Evolutionary conservation across 805 yeast species (phyloP).

Genomic region (Millerago galiae): DNA sequence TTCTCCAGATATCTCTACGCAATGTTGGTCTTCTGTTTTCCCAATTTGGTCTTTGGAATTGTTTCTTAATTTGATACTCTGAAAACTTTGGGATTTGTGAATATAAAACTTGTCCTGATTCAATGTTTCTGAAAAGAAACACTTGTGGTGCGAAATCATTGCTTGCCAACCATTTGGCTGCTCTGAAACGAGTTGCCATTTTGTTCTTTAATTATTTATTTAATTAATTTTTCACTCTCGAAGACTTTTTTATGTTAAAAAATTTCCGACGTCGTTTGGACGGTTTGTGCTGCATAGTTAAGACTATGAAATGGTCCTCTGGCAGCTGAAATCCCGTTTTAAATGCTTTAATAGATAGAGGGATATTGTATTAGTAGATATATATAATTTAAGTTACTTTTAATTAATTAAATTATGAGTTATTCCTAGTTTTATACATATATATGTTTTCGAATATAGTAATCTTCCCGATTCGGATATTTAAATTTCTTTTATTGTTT

Average conservation of each 20-base stretch:
- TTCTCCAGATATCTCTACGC: constrained; percentile 85
- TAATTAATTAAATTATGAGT: no score
- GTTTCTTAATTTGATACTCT: constrained; percentile 38
- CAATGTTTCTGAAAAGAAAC: constrained; percentile 75
- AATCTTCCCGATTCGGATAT: no score
- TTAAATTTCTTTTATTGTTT: no score
- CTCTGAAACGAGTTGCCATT: constrained; percentile 37
- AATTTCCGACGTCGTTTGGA: not conserved
- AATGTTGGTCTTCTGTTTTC: constrained; percentile 73
- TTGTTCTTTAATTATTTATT: not conserved
- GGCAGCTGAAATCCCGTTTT: no score
- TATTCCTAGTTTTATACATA: no score
- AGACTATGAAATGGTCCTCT: no score
- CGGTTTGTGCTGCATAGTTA: not conserved
- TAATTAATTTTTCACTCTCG: not conserved
- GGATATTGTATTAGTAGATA: no score
- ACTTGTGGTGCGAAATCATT: constrained; percentile 79
- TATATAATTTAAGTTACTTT: no score
- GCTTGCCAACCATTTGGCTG: constrained; percentile 48
- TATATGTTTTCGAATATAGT: no score
- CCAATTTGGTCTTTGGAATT: constrained; percentile 83
- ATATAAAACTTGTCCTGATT: constrained; percentile 84
- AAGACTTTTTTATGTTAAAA: not conserved
- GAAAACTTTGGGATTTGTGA: constrained; percentile 72
- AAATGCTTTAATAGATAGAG: no score